These are phyloP conservation scores for Mariannaea sp. DNA, from an alignment of 2,329 filamentous ascomycete genomes.

Conservation along the genomic window DNA sequence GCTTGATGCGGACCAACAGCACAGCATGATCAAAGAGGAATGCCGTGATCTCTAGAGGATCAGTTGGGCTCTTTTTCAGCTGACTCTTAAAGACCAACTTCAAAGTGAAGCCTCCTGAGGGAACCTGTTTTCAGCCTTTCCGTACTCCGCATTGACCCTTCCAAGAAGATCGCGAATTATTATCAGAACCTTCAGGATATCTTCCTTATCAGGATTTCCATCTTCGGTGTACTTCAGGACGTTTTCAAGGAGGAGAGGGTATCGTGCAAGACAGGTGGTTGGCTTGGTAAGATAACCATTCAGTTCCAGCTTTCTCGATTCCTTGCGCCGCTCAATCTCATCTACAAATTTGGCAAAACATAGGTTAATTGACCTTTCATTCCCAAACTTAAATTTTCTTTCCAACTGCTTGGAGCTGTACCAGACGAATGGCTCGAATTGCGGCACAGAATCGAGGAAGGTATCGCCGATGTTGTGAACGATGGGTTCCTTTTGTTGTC, in stretches of 20 bases:
- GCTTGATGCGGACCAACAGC: slow-evolving; percentile 87
- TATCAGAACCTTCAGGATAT: slow-evolving; percentile 86
- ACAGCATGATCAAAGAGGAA: slow-evolving; percentile 98
- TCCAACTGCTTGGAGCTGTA: slow-evolving; percentile 96
- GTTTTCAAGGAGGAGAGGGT: slow-evolving; percentile 88
- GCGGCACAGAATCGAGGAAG: slow-evolving; percentile 87
- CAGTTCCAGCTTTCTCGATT: slow-evolving; percentile 93
- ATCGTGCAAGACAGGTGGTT: slow-evolving; percentile 91
- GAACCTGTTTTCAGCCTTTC: slow-evolving; percentile 97
- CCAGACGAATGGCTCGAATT: slow-evolving; percentile 93
- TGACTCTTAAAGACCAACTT: slow-evolving; percentile 93
- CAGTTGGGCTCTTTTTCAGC: slow-evolving; percentile 89
- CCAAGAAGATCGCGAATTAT: slow-evolving; percentile 87
- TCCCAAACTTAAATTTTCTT: slow-evolving; percentile 97
- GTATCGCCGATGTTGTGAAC: slow-evolving; percentile 92
- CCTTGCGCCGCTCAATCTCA: slow-evolving; percentile 92
- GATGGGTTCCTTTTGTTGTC: slow-evolving; percentile 88
- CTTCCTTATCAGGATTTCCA: slow-evolving; percentile 85
- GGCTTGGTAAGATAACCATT: slow-evolving; percentile 98
- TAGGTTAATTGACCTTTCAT: slow-evolving; percentile 85
- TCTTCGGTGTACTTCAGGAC: slow-evolving; percentile 91
- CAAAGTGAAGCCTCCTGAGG: slow-evolving; percentile 83
- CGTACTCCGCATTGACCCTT: slow-evolving; percentile 91
- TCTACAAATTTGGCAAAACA: slow-evolving; percentile 91
- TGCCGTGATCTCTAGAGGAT: slow-evolving; percentile 86